A percentile compares a stretch with the other conserved stretches of the same genome.
Evolutionary conservation across 2,329 filamentous ascomycete genomes (phyloP).

Genomic region (Fusarium begoniae): DNA sequence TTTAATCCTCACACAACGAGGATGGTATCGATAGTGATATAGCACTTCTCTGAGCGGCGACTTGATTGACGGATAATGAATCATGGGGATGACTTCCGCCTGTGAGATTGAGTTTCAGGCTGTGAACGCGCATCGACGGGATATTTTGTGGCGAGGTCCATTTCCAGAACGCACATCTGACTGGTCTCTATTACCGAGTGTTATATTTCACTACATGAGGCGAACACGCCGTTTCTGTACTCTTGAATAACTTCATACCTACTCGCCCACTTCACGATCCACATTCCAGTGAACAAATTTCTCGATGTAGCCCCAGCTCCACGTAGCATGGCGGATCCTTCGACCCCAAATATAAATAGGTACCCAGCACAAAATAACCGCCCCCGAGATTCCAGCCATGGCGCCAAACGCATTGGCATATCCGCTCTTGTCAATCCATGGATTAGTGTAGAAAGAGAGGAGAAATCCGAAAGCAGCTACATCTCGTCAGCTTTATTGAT

Average conservation of each 20-base stretch:
- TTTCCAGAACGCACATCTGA: not conserved
- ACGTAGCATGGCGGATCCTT: not conserved
- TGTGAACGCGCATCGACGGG: no score
- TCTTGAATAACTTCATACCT: not conserved
- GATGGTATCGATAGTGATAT: not conserved
- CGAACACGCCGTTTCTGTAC: accelerated
- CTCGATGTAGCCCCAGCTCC: not conserved
- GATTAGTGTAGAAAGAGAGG: constrained; percentile 68
- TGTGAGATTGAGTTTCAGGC: no score
- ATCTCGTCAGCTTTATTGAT: not conserved
- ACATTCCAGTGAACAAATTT: not conserved
- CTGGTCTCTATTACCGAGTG: accelerated
- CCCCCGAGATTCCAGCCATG: constrained; percentile 57
- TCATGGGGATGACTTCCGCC: no score
- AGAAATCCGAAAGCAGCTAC: constrained; percentile 65
- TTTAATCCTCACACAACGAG: accelerated
- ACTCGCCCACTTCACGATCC: not conserved
- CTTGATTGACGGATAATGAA: no score
- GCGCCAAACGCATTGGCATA: constrained; percentile 62
- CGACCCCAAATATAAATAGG: not conserved
- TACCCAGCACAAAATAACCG: not conserved
- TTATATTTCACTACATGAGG: not conserved
- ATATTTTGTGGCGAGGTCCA: accelerated
- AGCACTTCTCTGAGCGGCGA: not conserved
- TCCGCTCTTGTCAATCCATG: constrained; percentile 61